Percentiles rank a stretch among this genome's conserved stretches.
Evolutionary conservation across 2,329 filamentous ascomycete species (phyloP).

Genomic region (Samsoniella hepiali): DNA sequence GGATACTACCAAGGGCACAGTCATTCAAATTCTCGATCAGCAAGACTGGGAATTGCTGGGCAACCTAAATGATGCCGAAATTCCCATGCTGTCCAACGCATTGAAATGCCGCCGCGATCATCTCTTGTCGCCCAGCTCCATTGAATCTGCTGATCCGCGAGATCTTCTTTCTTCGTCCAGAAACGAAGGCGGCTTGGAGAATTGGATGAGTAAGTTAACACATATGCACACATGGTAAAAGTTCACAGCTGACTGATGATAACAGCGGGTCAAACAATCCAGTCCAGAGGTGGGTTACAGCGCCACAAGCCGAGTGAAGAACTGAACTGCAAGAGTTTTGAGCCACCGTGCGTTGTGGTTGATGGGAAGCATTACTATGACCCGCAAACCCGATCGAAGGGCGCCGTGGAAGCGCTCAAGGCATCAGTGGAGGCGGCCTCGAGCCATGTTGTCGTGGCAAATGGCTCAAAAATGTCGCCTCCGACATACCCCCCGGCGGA

Average conservation of each 20-base stretch:
- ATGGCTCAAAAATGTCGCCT: constrained; percentile 21
- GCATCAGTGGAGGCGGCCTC: constrained; percentile 29
- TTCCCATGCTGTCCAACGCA: constrained; percentile 32
- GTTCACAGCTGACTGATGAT: constrained; percentile 19
- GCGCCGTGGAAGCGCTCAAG: constrained; percentile 26
- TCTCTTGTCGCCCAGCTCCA: constrained; percentile 23
- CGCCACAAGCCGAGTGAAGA: not conserved
- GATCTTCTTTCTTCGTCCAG: constrained; percentile 29
- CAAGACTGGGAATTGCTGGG: constrained; percentile 31
- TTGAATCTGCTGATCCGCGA: constrained; percentile 22
- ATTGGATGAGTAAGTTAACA: constrained; percentile 37
- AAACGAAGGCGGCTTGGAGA: constrained; percentile 28
- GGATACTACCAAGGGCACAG: constrained; percentile 26
- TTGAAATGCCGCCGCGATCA: constrained; percentile 31
- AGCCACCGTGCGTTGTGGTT: constrained; percentile 17
- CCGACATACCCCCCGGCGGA: constrained; percentile 1
- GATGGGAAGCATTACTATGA: constrained; percentile 15
- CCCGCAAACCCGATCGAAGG: not conserved
- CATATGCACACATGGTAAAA: not conserved
- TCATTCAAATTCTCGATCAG: constrained; percentile 29
- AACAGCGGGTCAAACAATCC: constrained; percentile 30
- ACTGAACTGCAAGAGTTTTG: not conserved
- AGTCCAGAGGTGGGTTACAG: constrained; percentile 30
- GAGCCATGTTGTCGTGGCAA: constrained; percentile 21
- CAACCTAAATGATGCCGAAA: constrained; percentile 28